phyloP scores from a whole-genome alignment of 1,139 yeast genomes.

The Blastobotrys aristatus region DNA sequence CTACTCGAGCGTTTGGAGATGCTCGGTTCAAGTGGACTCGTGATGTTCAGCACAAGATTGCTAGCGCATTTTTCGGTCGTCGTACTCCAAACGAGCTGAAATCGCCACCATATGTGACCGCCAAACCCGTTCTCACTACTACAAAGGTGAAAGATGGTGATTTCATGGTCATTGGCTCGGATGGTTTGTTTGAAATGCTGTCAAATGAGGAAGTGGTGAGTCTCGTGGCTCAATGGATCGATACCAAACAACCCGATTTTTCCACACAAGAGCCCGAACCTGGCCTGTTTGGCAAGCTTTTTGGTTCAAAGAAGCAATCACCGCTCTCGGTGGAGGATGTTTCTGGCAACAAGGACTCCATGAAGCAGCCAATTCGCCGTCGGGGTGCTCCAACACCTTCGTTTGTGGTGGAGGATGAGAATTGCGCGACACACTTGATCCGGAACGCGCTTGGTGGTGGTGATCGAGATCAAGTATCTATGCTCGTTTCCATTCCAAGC shows the following conservation, averaged over 20 bases:
- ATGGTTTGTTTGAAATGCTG: conserved; percentile 88
- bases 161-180: conserved; percentile 89
- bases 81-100: conserved; percentile 69
- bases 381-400: conserved; percentile 38
- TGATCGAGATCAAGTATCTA: conserved; percentile 76
- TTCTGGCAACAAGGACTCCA: conserved; percentile 43
- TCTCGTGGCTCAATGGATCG: conserved; percentile 92
- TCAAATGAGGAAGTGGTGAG: conserved; percentile 91
- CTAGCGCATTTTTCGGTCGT: conserved; percentile 78
- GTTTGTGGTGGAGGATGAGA: conserved; percentile 65
- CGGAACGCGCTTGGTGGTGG: conserved; percentile 91
- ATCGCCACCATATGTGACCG: conserved; percentile 97
- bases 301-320: conserved; percentile 20
- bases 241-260: conserved; percentile 57
- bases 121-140: conserved; percentile 88
- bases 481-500: conserved; percentile 87
- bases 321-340: conserved; percentile 30
- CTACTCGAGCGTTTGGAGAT: conserved; percentile 96
- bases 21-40: conserved; percentile 85
- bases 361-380: conserved; percentile 53
- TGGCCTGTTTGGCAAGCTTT: conserved; percentile 17
- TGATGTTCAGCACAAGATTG: conserved; percentile 67
- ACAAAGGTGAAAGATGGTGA: conserved; percentile 72
- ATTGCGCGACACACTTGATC: conserved; percentile 87
- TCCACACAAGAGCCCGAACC: conserved; percentile 8